A percentile compares a stretch with the other conserved stretches of the same genome.
Conservation (phyloP, 441 rosid species). For the Syzygium syzygioides region DNA sequence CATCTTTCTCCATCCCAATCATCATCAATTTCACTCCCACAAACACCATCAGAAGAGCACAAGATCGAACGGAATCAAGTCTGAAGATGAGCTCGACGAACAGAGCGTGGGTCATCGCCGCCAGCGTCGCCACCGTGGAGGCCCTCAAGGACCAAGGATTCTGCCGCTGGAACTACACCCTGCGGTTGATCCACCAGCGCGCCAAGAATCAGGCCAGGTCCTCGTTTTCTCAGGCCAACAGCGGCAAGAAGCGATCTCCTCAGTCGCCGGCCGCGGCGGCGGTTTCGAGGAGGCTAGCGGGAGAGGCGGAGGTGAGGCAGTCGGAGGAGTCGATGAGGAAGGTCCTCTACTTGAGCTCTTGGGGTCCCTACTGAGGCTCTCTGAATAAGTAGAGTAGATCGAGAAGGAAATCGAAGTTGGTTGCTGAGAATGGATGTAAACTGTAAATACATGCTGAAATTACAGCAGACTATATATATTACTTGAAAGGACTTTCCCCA, state of each 20-base stretch:
- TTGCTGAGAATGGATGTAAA: not conserved
- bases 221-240: constrained; percentile 4
- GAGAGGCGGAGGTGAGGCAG: not conserved
- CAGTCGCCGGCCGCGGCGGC: not conserved
- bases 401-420: not conserved
- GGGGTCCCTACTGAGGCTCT: constrained; percentile 4
- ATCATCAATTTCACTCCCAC: not conserved
- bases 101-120: constrained; percentile 29
- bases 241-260: not conserved
- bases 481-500: not conserved
- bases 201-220: constrained; percentile 1
- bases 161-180: constrained; percentile 41
- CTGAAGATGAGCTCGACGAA: constrained; percentile 17
- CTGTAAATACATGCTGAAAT: not conserved
- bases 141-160: constrained; percentile 37
- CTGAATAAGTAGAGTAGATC: not conserved
- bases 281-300: not conserved
- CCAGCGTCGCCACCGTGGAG: constrained; percentile 31
- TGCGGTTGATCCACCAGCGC: constrained; percentile 16
- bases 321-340: constrained; percentile 8
- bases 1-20: not conserved
- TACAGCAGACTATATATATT: not conserved
- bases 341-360: constrained; percentile 13
- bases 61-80: not conserved
- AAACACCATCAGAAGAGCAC: not conserved